Base-by-base conservation (phyloP, 768 basidiomycete species). In the Cyathus striatus region DNA sequence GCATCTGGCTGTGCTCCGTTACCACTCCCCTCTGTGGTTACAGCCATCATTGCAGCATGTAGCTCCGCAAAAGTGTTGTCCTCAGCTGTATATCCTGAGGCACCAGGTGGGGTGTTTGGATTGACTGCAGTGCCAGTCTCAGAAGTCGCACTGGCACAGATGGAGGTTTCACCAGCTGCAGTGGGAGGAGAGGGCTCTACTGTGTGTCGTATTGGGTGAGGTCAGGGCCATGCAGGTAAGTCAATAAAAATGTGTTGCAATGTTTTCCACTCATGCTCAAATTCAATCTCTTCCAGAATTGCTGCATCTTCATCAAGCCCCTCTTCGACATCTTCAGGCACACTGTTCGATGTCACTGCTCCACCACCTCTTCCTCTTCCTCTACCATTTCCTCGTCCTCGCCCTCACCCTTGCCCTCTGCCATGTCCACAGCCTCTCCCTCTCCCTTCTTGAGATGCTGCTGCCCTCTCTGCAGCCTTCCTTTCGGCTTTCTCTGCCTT, bases 401-500 rank as follows among this genome's bases (percentile, higher is more conserved):
- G 27, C 27, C 27, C n/a, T 7, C 27, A 30, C n/a, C n/a, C 27
- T 30, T 30, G 27, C 27, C 27, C 27, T 9, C n/a, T 7, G 7
- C 27, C 27, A 9, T 30, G n/a, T 24, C 33, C 32, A 16, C 25
- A 17, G 30, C 34, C 18, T 12, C 21, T 30, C 21, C 7, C 26
- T 33, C 20, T 34, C 24, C 27, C 41, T 27, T 20, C 14, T 18
- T n/a, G 2, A 12, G 41, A 25, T 5, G 32, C 32, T 6, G 41
- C 41, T 3, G 30, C 32, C 20, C 34, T 42, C 41, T 42, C 41
- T 34, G 17, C 2, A 16, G n/a, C 33, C 41, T 42, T 42, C 17
- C 34, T 30, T 34, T 41, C 40, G 30, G 27, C 27, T 30, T 30
- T 30, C 27, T 30, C 30, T 30, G 26, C 37, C 25, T 9, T 23